Evolutionary conservation across 2,329 filamentous ascomycete species (phyloP).

Genomic region (Botrytis cinerea): DNA sequence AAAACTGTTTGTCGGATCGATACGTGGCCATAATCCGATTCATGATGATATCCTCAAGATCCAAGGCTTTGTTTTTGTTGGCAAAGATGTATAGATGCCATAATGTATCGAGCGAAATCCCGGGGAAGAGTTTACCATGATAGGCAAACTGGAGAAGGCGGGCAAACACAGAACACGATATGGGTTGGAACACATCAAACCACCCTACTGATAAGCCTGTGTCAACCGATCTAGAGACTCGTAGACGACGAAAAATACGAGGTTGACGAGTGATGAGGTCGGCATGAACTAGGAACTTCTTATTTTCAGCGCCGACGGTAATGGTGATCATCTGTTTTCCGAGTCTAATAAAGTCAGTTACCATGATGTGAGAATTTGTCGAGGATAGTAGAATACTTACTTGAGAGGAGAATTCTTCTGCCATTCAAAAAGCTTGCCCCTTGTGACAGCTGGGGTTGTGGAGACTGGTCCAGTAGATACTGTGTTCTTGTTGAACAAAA

Average conservation of each 20-base stretch:
- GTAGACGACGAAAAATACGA: not conserved
- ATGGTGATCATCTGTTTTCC: not conserved
- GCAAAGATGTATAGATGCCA: not conserved
- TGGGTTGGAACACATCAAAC: not conserved
- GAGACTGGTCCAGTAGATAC: not conserved
- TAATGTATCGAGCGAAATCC: not conserved
- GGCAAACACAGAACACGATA: not conserved
- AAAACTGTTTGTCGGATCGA: not conserved
- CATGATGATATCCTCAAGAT: not conserved
- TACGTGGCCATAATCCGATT: not conserved
- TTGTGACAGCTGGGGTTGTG: not conserved
- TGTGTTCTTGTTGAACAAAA: not conserved
- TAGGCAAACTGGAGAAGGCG: not conserved
- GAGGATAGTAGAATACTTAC: too few species aligned
- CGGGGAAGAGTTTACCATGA: not conserved
- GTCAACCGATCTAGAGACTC: not conserved
- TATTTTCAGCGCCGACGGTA: not conserved
- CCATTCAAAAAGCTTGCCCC: not conserved
- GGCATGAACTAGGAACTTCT: not conserved
- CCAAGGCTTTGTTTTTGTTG: not conserved
- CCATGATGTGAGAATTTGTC: too few species aligned
- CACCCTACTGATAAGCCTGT: accelerated
- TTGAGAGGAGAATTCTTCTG: not conserved
- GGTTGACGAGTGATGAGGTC: not conserved
- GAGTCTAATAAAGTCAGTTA: not conserved